A percentile compares a stretch with the other conserved stretches of the same genome.
These are phyloP conservation scores for Elsinoe arachidis DNA, from an alignment of 2,329 filamentous ascomycete species.

Conservation along the genomic window DNA sequence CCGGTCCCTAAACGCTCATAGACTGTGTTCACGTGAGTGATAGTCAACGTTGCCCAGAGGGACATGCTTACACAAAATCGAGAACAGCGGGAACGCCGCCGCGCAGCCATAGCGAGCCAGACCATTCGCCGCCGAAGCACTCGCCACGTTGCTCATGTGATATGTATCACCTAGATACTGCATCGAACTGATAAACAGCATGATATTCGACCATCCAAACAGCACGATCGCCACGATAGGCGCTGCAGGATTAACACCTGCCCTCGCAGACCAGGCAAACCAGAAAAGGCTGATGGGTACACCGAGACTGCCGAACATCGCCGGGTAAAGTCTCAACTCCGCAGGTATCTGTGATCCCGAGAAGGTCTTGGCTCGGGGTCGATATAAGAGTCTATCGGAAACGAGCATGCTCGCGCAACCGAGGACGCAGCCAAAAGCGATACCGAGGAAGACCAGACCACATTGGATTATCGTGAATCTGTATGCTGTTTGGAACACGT, in stretches of 20 bases:
- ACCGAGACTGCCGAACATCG: constrained; percentile 1
- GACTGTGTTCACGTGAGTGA: not conserved
- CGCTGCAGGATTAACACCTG: constrained; percentile 10
- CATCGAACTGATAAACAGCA: constrained; percentile 20
- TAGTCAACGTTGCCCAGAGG: not conserved
- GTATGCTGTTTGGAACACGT: constrained; percentile 20
- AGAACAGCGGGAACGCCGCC: constrained; percentile 28
- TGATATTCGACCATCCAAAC: constrained; percentile 20
- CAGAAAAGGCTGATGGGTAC: constrained; percentile 15
- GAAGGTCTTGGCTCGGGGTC: not conserved
- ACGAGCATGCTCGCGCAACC: constrained; percentile 26
- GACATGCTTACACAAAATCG: constrained; percentile 20
- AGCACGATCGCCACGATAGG: constrained; percentile 21
- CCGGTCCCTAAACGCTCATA: constrained; percentile 20
- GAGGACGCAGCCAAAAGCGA: constrained; percentile 18
- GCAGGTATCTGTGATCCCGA: not conserved
- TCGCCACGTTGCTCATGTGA: constrained; percentile 26
- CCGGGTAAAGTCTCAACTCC: constrained; percentile 7
- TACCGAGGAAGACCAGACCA: constrained; percentile 21
- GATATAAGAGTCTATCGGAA: constrained; percentile 31
- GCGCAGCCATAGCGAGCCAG: constrained; percentile 26
- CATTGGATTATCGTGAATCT: constrained; percentile 17
- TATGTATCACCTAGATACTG: constrained; percentile 39
- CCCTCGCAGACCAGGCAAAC: constrained; percentile 15
- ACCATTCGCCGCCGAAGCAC: constrained; percentile 27